A percentile compares a stretch with the other conserved stretches of the same genome.
phyloP scores from a whole-genome alignment of 108 stramenopile species.

The Nitzschia palea region DNA sequence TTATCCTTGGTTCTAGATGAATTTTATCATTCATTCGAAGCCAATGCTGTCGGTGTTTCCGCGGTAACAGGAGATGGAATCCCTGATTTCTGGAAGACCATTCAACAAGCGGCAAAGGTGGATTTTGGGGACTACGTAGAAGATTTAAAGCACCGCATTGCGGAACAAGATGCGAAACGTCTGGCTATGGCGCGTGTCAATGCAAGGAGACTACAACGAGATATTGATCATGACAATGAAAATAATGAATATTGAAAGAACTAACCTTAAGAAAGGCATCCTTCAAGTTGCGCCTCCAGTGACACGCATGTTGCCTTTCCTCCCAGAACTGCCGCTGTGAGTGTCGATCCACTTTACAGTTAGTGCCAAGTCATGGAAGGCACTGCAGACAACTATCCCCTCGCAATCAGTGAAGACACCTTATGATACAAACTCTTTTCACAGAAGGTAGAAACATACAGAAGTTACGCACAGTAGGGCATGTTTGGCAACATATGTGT shows the following conservation, averaged over 20 bases:
- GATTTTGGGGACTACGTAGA: slow-evolving; percentile 92
- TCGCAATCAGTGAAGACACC: too few species aligned
- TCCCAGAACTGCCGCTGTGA: too few species aligned
- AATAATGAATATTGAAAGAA: neutral
- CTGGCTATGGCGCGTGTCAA: slow-evolving; percentile 58
- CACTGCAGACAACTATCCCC: too few species aligned
- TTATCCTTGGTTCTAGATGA: slow-evolving; percentile 95
- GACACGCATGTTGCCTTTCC: too few species aligned
- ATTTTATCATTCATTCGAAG: slow-evolving; percentile 88
- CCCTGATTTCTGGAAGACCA: slow-evolving; percentile 81
- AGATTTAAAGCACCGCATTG: slow-evolving; percentile 81
- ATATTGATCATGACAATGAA: slow-evolving; percentile 24
- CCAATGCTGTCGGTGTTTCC: slow-evolving; percentile 82
- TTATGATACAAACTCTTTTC: too few species aligned
- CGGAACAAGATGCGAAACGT: slow-evolving; percentile 74
- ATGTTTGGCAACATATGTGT: too few species aligned
- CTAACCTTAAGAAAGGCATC: neutral
- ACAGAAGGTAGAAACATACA: too few species aligned
- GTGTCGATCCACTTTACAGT: too few species aligned
- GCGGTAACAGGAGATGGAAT: slow-evolving; percentile 96
- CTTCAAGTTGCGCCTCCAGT: too few species aligned
- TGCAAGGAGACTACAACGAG: slow-evolving; percentile 52
- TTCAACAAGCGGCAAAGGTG: slow-evolving; percentile 68
- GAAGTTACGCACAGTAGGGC: too few species aligned
- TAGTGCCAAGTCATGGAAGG: too few species aligned